Conservation (phyloP, 305 asterid genomes). For the Fraxinus sp. region DNA sequence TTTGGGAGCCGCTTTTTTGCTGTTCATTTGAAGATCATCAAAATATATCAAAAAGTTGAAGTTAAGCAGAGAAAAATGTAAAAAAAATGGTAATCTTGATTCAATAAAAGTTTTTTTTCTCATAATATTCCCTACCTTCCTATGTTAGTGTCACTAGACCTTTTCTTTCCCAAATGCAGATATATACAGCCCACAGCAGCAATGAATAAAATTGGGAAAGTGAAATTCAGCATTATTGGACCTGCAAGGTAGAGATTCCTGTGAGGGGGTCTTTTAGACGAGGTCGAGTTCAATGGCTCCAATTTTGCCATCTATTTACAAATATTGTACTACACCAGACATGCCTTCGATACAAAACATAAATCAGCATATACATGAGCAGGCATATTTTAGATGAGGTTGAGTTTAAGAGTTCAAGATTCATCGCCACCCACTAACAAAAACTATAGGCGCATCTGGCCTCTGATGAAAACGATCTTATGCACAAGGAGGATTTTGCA, state of each 20-base stretch:
- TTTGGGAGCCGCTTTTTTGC: conserved; percentile 24
- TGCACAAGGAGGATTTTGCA: too few species aligned
- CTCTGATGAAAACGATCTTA: not conserved
- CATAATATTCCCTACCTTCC: conserved; percentile 32
- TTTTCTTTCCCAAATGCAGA: conserved; percentile 63
- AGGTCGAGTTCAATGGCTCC: not conserved
- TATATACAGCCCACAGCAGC: conserved; percentile 88
- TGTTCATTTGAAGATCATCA: conserved; percentile 15
- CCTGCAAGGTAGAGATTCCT: conserved; percentile 40
- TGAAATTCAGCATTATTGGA: conserved; percentile 86
- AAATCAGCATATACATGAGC: not conserved
- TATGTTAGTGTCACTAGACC: conserved; percentile 5
- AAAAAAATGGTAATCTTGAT: not conserved
- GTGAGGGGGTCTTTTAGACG: not conserved
- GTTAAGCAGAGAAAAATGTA: not conserved
- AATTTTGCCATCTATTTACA: not conserved
- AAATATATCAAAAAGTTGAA: not conserved
- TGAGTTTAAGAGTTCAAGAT: not conserved
- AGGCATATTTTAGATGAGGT: not conserved
- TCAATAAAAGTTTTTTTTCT: not conserved
- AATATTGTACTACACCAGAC: not conserved
- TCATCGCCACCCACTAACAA: not conserved
- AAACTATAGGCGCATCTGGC: not conserved
- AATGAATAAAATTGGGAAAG: conserved; percentile 86
- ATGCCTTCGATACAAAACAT: not conserved